phyloP scores from a whole-genome alignment of 179 eudicot species.

The Patellifolia procumbens region DNA sequence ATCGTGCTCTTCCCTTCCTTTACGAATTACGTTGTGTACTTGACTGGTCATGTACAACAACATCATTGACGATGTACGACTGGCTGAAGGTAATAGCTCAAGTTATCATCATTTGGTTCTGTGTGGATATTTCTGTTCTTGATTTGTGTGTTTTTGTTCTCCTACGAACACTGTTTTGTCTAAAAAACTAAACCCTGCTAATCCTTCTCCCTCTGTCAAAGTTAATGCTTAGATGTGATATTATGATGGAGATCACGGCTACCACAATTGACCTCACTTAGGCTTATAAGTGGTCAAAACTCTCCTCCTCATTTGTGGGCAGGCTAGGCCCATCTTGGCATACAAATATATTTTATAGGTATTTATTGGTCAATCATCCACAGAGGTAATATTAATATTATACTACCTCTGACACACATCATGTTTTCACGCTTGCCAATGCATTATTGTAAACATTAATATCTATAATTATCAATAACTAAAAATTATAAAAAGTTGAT shows the following conservation, averaged over 20 bases:
- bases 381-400: too few relatives aligned
- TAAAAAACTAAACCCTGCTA: not conserved
- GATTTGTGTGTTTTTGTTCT: not conserved
- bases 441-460: too few relatives aligned
- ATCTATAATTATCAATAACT: too few relatives aligned
- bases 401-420: too few relatives aligned
- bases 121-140: not conserved
- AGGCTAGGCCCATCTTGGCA: too few relatives aligned
- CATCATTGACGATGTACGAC: conserved; percentile 98
- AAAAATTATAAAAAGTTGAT: too few relatives aligned
- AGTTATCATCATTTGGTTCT: not conserved
- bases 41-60: conserved; percentile 99
- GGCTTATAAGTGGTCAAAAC: too few relatives aligned
- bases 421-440: too few relatives aligned
- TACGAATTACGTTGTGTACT: conserved; percentile 97
- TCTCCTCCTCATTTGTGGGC: too few relatives aligned
- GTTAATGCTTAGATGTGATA: not conserved
- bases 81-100: conserved; percentile 86
- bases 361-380: too few relatives aligned
- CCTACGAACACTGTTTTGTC: too few relatives aligned
- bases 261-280: not conserved
- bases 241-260: not conserved
- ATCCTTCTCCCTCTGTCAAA: not conserved
- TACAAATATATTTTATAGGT: too few relatives aligned
- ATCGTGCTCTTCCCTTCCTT: conserved; percentile 96